Evolutionary conservation across 2,329 filamentous ascomycete species (phyloP), one percentile per base, ranked within the genome.

Genomic region (Pezizomycotina sp.): DNA sequence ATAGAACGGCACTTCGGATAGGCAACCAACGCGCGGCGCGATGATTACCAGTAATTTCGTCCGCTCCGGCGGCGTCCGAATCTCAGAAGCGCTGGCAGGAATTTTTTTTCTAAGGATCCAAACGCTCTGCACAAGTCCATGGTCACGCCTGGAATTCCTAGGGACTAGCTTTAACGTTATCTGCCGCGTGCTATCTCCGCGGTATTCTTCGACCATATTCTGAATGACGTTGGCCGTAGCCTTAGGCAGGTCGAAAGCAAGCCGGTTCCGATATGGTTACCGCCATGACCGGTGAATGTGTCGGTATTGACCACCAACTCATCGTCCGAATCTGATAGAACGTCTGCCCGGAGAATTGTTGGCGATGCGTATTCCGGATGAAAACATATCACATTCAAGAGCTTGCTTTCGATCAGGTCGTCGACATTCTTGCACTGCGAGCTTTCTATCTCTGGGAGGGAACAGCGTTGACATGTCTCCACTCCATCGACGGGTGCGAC

Each of bases 311-410:
- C n/a, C n/a, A n/a, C n/a, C n/a, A n/a, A n/a, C n/a, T n/a, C n/a
- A n/a, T n/a, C n/a, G n/a, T n/a, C n/a, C n/a, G n/a, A n/a, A 13
- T 39, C 36, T 10, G 27, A 30, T 6, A 44, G 8, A 23, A 40
- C 33, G 19, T 44, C 41, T 13, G 41, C 41, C 5, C 41, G 41
- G 5, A 37, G 27, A 7, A 44, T 12, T 9, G 40, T 30, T 1
- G 41, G 41, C 9, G 41, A 44, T 5, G 40, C 29, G 27, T 44
- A 44, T 36, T 44, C 41, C 3, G 41, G 41, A 12, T 44, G 41
- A n/a, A 44, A n/a, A n/a, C n/a, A 12, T 10, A 44, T 23, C 7
- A 40, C 36, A n/a, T 29, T 34, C 10, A 44, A 14, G 20, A 34
- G n/a, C n/a, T n/a, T n/a, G n/a, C n/a, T n/a, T n/a, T n/a, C n/a